phyloP scores from a whole-genome alignment of 1,284 basidiomycete genomes.

The Sporisorium graminicola region DNA sequence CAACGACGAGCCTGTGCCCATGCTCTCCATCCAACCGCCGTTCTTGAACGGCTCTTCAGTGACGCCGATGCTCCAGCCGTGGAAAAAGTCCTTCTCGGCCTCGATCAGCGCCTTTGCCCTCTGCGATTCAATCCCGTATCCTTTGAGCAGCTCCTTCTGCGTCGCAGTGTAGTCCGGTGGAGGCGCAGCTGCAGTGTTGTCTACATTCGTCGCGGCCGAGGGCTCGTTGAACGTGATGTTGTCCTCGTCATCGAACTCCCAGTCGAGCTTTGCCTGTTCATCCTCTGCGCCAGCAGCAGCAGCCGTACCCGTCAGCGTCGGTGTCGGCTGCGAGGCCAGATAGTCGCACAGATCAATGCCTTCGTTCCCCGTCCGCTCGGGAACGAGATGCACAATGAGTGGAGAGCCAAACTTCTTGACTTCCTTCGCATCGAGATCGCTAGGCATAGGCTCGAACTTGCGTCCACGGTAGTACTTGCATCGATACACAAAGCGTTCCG shows the following conservation, averaged over 20 bases:
- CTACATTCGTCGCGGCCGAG: neutral
- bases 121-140: constrained; percentile 35
- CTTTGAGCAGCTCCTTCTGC: constrained; percentile 22
- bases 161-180: constrained; percentile 26
- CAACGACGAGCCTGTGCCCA: constrained; percentile 12
- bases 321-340: neutral
- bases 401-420: constrained; percentile 37
- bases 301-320: neutral
- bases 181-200: neutral
- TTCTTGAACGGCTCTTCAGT: constrained; percentile 44
- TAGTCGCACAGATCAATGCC: constrained; percentile 34
- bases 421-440: constrained; percentile 27
- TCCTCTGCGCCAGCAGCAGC: neutral
- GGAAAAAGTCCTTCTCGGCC: constrained; percentile 44
- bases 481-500: constrained; percentile 32
- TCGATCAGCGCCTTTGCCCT: constrained; percentile 28
- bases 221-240: constrained; percentile 8
- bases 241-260: constrained; percentile 46
- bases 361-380: constrained; percentile 29
- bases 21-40: constrained; percentile 29
- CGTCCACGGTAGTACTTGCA: constrained; percentile 34
- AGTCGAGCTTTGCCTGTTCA: constrained; percentile 13
- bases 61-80: constrained; percentile 47
- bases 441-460: constrained; percentile 46
- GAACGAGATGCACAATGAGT: constrained; percentile 26